Percentiles rank a stretch among this genome's conserved stretches.
Conservation (phyloP, 306 rosid species). For the Rosa rugosa region DNA sequence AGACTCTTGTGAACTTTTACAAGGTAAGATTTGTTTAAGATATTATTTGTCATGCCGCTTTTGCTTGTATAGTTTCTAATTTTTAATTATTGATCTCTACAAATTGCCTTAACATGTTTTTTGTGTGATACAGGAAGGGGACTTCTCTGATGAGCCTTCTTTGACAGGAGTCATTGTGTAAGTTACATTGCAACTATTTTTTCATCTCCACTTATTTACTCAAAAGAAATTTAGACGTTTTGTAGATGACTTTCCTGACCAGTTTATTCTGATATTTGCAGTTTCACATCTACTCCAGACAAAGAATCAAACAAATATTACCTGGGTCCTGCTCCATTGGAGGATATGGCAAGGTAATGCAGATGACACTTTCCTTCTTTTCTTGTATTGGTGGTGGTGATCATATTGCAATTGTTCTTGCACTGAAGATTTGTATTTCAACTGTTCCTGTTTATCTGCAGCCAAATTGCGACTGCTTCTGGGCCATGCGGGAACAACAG, state of each 20-base stretch:
- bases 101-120: slow-evolving; percentile 4
- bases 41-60: not conserved
- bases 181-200: slow-evolving; percentile 26
- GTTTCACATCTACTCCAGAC: slow-evolving; percentile 92
- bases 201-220: not conserved
- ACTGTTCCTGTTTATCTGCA: slow-evolving; percentile 24
- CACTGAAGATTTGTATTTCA: not conserved
- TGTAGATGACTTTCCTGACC: slow-evolving; percentile 23
- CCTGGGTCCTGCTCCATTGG: slow-evolving; percentile 90
- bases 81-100: not conserved
- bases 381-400: not conserved
- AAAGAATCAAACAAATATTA: slow-evolving; percentile 79
- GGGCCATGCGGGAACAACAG: slow-evolving; percentile 97
- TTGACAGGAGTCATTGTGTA: slow-evolving; percentile 80
- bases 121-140: slow-evolving; percentile 54
- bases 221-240: not conserved
- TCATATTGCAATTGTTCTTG: not conserved
- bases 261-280: slow-evolving; percentile 28
- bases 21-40: slow-evolving; percentile 27
- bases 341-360: slow-evolving; percentile 84
- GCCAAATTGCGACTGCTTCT: slow-evolving; percentile 94
- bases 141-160: slow-evolving; percentile 44
- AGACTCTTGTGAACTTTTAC: slow-evolving; percentile 47
- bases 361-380: not conserved
- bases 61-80: not conserved